Evolutionary conservation across 1,139 yeast genomes (phyloP), one percentile per base, ranked within the genome.

Genomic region (Candida sp.): DNA sequence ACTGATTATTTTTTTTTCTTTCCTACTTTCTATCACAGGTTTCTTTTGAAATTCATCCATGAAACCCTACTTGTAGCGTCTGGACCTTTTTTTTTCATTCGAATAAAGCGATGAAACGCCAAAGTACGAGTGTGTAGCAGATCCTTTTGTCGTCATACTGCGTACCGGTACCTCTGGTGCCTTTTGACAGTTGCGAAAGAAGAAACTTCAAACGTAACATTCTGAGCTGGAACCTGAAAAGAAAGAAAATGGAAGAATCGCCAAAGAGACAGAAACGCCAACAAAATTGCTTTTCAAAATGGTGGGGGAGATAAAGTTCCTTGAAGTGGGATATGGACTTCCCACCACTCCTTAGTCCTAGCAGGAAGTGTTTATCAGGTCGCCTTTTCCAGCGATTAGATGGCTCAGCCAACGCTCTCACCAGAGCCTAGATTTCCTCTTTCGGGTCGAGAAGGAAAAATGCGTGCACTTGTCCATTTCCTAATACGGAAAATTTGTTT

Each of bases 111-210:
- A 23, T 37, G 41, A 37, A 37, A 37, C 41, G 26, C 28, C 23
- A 23, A 37, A 25, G 41, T 37, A 37, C 41, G 41, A 37, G 41
- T 37, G 3, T 22, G 8, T 8, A 23, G 42, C 7, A 39, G 42
- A 39, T 27, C 33, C 42, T 27, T 39, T 39, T 27, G 32, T 27
- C 33, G 42, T 39, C 42, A 39, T 28, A 8, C 8, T 39, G 42
- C 42, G 22, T 26, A 27, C 35, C 35, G 7, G 1, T 5, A 33
- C 17, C 17, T 17, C 17, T 17, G 17, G 28, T 4, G 4, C 23
- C 12, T 5, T 8, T 26, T 39, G 42, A 39, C 32, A 39, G 32
- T 39, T 27, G 27, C 26, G 32, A 39, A 39, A 27, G 23, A 39
- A 23, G 28, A 37, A 37, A 37, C 27, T 23, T 37, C 41, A 37